phyloP scores from a whole-genome alignment of 202 grass and related monocot species.

The Saccharum hybrid region DNA sequence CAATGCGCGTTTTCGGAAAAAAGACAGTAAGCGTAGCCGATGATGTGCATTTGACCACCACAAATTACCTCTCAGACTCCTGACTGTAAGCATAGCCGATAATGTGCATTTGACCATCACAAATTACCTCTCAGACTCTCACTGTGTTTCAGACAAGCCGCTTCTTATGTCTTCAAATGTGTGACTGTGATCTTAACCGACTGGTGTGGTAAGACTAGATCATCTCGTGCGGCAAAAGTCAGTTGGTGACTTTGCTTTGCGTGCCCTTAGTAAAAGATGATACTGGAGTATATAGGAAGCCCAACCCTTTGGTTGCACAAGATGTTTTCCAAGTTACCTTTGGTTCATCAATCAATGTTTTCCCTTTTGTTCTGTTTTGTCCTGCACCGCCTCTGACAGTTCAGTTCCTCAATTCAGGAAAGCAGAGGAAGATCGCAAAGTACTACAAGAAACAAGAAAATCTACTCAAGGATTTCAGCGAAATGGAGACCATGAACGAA shows the following conservation, averaged over 20 bases:
- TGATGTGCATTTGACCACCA: background rate
- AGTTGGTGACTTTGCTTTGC: background rate
- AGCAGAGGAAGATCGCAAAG: constrained; percentile 81
- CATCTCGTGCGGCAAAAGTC: background rate
- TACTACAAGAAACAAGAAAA: constrained; percentile 91
- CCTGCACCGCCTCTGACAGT: background rate
- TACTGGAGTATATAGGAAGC: background rate
- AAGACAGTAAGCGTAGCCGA: background rate
- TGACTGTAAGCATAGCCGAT: background rate
- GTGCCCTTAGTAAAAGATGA: background rate
- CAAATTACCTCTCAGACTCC: background rate
- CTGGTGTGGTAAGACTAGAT: background rate
- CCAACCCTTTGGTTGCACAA: background rate
- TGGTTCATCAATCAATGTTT: background rate
- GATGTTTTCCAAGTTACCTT: background rate
- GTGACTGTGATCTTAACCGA: background rate
- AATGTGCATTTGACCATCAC: background rate
- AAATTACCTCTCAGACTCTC: too few species aligned
- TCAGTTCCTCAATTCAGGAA: constrained; percentile 51
- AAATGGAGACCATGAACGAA: constrained; percentile 89
- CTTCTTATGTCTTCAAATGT: background rate
- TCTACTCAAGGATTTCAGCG: constrained; percentile 77
- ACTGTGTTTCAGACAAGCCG: background rate
- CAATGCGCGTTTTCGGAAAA: too few species aligned
- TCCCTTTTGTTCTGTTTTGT: background rate